Percentiles rank a stretch among this genome's conserved stretches.
Evolutionary conservation across 306 rosid genomes (phyloP).

Genomic region (Inga leiocalycina): DNA sequence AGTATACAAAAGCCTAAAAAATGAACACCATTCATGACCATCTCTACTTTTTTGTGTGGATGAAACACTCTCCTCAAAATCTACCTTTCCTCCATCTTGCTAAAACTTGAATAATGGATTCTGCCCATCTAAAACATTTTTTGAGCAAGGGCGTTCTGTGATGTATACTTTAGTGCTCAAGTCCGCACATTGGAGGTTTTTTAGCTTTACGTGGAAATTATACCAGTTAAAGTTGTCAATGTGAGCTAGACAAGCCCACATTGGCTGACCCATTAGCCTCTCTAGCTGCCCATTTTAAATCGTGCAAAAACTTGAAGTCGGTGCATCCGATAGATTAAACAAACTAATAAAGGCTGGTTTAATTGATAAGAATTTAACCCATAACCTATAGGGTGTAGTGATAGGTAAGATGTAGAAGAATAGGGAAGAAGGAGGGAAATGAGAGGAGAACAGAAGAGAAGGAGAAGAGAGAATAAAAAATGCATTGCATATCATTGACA

Average conservation of each 20-base stretch:
- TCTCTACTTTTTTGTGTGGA: not conserved
- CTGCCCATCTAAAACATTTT: not conserved
- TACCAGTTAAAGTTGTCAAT: not conserved
- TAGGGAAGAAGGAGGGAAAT: no score
- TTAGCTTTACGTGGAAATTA: not conserved
- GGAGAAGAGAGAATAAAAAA: no score
- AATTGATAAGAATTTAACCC: no score
- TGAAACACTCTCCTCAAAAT: not conserved
- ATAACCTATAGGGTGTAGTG: no score
- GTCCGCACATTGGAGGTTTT: not conserved
- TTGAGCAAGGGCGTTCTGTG: not conserved
- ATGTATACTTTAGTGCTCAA: not conserved
- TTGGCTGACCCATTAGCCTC: not conserved
- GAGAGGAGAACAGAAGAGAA: no score
- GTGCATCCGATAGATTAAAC: not conserved
- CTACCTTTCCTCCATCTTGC: not conserved
- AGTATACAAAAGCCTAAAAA: not conserved
- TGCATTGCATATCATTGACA: no score
- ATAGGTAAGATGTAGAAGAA: no score
- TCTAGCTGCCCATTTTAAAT: no score
- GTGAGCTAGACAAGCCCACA: not conserved
- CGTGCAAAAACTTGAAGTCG: not conserved
- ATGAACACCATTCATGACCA: not conserved
- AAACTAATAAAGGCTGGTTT: no score
- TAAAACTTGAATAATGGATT: not conserved